Evolutionary conservation across 2,329 filamentous ascomycete species (phyloP).

Genomic region (Grosmannia serpens): DNA sequence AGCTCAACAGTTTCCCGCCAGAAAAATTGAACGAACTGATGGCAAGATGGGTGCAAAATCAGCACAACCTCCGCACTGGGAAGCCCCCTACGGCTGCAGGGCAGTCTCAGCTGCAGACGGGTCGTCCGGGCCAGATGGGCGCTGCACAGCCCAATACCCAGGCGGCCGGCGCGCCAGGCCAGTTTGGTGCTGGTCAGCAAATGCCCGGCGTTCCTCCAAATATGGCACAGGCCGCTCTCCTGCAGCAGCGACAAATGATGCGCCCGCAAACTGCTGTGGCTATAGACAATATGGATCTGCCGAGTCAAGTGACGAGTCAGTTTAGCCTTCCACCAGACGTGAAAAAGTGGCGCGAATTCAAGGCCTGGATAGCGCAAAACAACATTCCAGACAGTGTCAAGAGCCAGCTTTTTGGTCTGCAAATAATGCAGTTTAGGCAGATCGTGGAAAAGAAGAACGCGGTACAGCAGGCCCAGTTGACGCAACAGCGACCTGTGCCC

Average conservation of each 20-base stretch:
- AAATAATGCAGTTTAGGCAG: slow-evolving; percentile 27
- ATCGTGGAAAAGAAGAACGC: slow-evolving; percentile 12
- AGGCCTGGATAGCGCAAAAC: slow-evolving; percentile 28
- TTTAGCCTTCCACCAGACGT: slow-evolving; percentile 27
- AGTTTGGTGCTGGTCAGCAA: slow-evolving; percentile 10
- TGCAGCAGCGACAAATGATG: slow-evolving; percentile 15
- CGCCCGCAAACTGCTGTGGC: slow-evolving; percentile 21
- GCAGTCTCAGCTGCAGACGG: slow-evolving; percentile 12
- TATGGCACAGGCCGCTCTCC: slow-evolving; percentile 6
- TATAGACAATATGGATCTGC: slow-evolving; percentile 39
- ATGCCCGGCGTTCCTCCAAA: slow-evolving; percentile 3
- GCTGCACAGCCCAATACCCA: slow-evolving; percentile 12
- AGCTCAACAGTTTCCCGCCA: slow-evolving; percentile 29
- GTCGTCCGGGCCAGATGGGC: slow-evolving; percentile 9
- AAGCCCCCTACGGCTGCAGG: slow-evolving; percentile 14
- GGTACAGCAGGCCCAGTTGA: not conserved
- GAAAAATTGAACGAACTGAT: slow-evolving; percentile 43
- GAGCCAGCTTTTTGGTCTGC: slow-evolving; percentile 21
- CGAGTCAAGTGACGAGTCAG: slow-evolving; percentile 21
- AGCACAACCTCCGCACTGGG: slow-evolving; percentile 13
- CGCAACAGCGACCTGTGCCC: slow-evolving; percentile 9
- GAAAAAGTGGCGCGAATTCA: slow-evolving; percentile 38
- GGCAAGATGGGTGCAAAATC: slow-evolving; percentile 32
- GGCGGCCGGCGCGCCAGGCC: slow-evolving; percentile 10
- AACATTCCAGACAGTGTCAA: slow-evolving; percentile 21